Evolutionary conservation across 1,139 yeast species (phyloP).

Genomic region (Hyphopichia buzzinii): DNA sequence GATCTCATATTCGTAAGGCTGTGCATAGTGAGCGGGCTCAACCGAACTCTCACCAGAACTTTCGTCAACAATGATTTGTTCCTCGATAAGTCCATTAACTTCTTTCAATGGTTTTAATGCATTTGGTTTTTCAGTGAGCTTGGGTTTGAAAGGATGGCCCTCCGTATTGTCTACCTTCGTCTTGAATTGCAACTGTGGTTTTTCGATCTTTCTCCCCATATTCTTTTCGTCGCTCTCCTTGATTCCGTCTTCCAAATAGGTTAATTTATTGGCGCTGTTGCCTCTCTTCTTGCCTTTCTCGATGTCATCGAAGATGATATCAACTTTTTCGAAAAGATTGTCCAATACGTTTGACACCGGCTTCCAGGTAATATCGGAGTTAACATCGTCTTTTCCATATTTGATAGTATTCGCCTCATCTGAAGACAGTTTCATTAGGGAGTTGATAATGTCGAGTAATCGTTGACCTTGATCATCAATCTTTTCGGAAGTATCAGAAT

Average conservation of each 20-base stretch:
- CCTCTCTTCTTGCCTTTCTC: slow-evolving; percentile 9
- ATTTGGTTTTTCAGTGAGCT: slow-evolving; percentile 68
- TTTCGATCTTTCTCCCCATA: slow-evolving; percentile 43
- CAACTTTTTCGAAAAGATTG: slow-evolving; percentile 70
- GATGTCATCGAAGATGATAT: slow-evolving; percentile 51
- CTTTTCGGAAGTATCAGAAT: slow-evolving; percentile 42
- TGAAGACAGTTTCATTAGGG: slow-evolving; percentile 32
- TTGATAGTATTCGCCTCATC: slow-evolving; percentile 31
- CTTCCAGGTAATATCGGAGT: slow-evolving; percentile 52
- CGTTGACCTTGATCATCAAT: slow-evolving; percentile 43
- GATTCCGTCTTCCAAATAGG: slow-evolving; percentile 49
- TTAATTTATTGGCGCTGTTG: slow-evolving; percentile 21
- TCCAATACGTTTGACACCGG: slow-evolving; percentile 64
- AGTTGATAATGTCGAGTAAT: slow-evolving; percentile 54
- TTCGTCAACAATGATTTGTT: slow-evolving; percentile 10
- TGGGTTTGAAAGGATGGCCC: slow-evolving; percentile 72
- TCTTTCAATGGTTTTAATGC: slow-evolving; percentile 57
- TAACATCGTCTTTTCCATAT: slow-evolving; percentile 36
- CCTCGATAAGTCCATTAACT: slow-evolving; percentile 35
- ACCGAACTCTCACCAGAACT: slow-evolving; percentile 30
- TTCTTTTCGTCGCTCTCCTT: slow-evolving; percentile 12
- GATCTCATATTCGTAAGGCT: slow-evolving; percentile 84
- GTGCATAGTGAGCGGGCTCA: slow-evolving; percentile 63
- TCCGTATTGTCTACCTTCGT: slow-evolving; percentile 67
- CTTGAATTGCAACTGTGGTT: slow-evolving; percentile 72